These are phyloP conservation scores for Barnettozyma populi DNA, from an alignment of 805 yeast genomes.

Conservation along the genomic window DNA sequence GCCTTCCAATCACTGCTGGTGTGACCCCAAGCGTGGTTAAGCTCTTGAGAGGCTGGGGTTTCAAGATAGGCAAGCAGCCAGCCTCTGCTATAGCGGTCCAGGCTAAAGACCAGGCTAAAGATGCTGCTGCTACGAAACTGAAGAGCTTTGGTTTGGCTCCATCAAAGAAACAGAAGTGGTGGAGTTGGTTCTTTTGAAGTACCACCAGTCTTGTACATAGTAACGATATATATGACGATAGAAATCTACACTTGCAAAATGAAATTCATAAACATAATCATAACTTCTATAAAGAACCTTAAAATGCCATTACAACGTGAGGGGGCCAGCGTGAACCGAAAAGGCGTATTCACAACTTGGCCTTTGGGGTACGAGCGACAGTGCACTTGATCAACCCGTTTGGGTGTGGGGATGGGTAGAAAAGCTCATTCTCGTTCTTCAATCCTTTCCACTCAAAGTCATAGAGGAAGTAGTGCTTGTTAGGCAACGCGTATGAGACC, in stretches of 20 bases:
- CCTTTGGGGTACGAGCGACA: constrained; percentile 61
- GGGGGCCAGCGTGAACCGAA: background rate
- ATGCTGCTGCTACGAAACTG: constrained; percentile 35
- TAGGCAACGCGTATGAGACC: constrained; percentile 78
- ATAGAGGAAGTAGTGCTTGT: constrained; percentile 83
- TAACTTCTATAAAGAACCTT: background rate
- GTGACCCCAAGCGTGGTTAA: constrained; percentile 77
- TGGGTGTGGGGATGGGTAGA: constrained; percentile 89
- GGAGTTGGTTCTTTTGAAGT: constrained; percentile 47
- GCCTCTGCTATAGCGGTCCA: constrained; percentile 36
- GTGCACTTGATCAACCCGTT: constrained; percentile 87
- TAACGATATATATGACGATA: background rate
- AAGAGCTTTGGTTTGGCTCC: constrained; percentile 52
- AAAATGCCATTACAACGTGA: background rate
- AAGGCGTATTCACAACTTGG: constrained; percentile 40
- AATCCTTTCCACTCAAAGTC: constrained; percentile 84
- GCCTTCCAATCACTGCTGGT: constrained; percentile 89
- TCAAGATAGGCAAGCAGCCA: constrained; percentile 56
- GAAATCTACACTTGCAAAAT: background rate
- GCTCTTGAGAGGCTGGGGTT: constrained; percentile 68
- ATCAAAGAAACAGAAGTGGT: constrained; percentile 49
- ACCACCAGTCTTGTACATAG: background rate
- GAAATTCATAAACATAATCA: constrained; percentile 1
- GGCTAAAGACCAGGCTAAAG: constrained; percentile 27
- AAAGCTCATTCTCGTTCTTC: constrained; percentile 73